phyloP scores from a whole-genome alignment of 2,329 filamentous ascomycete genomes.

The Neonectria magnoliae region DNA sequence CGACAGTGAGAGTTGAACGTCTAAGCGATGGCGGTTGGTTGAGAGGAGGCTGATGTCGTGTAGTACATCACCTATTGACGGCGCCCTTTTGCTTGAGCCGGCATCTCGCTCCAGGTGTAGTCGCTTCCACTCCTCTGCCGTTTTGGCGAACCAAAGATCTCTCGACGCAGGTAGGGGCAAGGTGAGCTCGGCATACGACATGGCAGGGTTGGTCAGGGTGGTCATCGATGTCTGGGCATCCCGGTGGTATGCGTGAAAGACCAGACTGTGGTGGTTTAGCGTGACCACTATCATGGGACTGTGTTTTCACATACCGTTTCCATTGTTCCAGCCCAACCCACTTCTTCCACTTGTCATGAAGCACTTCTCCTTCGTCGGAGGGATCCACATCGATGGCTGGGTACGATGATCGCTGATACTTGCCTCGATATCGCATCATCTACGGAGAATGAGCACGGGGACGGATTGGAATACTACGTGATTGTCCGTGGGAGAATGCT shows the following conservation, averaged over 20 bases:
- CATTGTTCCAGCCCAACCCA: slow-evolving; percentile 74
- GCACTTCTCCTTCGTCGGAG: slow-evolving; percentile 63
- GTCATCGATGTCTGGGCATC: slow-evolving; percentile 76
- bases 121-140: slow-evolving; percentile 71
- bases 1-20: slow-evolving; percentile 65
- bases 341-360: slow-evolving; percentile 72
- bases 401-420: slow-evolving; percentile 67
- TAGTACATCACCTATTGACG: slow-evolving; percentile 65
- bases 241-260: slow-evolving; percentile 71
- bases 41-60: slow-evolving; percentile 65
- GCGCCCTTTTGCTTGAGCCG: slow-evolving; percentile 54
- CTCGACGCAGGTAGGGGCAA: slow-evolving; percentile 71
- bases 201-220: slow-evolving; percentile 69
- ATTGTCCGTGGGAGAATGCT: slow-evolving; percentile 25
- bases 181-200: slow-evolving; percentile 75
- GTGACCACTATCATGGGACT: neutral
- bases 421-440: slow-evolving; percentile 66
- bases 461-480: neutral
- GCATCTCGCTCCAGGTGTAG: slow-evolving; percentile 59
- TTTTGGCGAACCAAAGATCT: slow-evolving; percentile 72
- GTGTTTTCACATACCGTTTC: slow-evolving; percentile 61
- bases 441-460: slow-evolving; percentile 37
- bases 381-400: slow-evolving; percentile 59
- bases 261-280: slow-evolving; percentile 56
- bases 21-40: slow-evolving; percentile 60